Conservation (phyloP, 306 rosid species). For the Medicago arabica region DNA sequence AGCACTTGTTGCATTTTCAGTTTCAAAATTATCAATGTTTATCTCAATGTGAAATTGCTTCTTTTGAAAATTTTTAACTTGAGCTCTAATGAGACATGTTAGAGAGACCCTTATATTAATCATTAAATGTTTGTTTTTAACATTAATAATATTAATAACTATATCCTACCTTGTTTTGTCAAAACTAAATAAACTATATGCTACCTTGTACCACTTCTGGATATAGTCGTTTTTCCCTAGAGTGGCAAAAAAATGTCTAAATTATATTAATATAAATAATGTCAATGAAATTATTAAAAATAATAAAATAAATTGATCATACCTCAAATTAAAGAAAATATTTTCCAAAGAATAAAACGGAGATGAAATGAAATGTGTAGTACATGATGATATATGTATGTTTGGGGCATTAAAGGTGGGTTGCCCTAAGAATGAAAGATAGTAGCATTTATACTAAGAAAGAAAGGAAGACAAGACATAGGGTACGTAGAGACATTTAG, state of each 20-base stretch:
- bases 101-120: no score
- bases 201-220: background rate
- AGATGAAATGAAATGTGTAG: conserved; percentile 32
- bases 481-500: conserved; percentile 52
- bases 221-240: conserved; percentile 39
- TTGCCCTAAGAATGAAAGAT: conserved; percentile 51
- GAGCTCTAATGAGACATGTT: no score
- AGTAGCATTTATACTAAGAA: conserved; percentile 48
- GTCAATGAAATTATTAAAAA: conserved; percentile 24
- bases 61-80: no score
- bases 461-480: conserved; percentile 49
- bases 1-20: no score
- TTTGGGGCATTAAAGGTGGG: conserved; percentile 48
- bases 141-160: no score
- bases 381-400: no score
- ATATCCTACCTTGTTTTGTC: no score
- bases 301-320: background rate
- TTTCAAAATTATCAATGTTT: no score
- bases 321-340: conserved; percentile 23
- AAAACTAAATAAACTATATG: no score
- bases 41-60: no score
- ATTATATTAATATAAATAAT: background rate
- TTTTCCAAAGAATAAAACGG: conserved; percentile 41
- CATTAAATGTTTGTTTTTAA: no score
- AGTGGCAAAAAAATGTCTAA: background rate